Evolutionary conservation across 2,329 filamentous ascomycete genomes (phyloP).

Genomic region (Colletotrichum zoysiae): DNA sequence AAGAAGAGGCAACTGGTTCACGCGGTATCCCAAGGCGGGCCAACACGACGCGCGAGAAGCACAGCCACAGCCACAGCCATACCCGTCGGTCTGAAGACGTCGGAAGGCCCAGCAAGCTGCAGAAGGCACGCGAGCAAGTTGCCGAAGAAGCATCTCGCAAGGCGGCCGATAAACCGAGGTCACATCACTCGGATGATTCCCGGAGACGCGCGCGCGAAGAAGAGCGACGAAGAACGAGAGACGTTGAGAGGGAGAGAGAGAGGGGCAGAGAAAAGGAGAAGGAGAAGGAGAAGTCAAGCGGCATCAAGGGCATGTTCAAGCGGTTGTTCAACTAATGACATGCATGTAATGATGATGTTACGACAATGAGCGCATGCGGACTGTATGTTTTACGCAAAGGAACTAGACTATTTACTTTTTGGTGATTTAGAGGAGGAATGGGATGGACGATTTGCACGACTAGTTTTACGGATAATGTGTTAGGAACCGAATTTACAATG

Average conservation of each 20-base stretch:
- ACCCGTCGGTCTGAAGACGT: constrained; percentile 46
- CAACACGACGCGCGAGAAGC: constrained; percentile 48
- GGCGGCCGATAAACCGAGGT: constrained; percentile 47
- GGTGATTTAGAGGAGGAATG: background rate
- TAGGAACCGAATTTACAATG: constrained; percentile 13
- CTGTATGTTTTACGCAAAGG: constrained; percentile 41
- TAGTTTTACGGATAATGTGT: constrained; percentile 23
- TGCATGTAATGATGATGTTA: constrained; percentile 38
- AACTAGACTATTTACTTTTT: background rate
- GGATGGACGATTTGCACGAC: background rate
- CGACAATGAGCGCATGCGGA: constrained; percentile 51
- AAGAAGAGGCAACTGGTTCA: constrained; percentile 44
- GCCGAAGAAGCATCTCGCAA: constrained; percentile 30
- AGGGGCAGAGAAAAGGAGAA: constrained; percentile 40
- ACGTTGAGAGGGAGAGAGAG: constrained; percentile 23
- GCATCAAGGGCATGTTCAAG: constrained; percentile 54
- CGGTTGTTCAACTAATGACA: constrained; percentile 51
- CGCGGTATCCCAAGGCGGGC: constrained; percentile 51
- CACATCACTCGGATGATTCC: constrained; percentile 48
- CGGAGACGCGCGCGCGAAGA: constrained; percentile 48
- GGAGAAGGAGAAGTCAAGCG: constrained; percentile 45
- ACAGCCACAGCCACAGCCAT: constrained; percentile 42
- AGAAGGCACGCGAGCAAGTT: constrained; percentile 46
- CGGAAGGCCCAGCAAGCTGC: constrained; percentile 43
- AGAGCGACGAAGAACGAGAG: constrained; percentile 43